Evolutionary conservation across 2,329 filamentous ascomycete genomes (phyloP), one percentile per base, ranked within the genome.

Genomic region (Chrysoporthe deuterocubensis): DNA sequence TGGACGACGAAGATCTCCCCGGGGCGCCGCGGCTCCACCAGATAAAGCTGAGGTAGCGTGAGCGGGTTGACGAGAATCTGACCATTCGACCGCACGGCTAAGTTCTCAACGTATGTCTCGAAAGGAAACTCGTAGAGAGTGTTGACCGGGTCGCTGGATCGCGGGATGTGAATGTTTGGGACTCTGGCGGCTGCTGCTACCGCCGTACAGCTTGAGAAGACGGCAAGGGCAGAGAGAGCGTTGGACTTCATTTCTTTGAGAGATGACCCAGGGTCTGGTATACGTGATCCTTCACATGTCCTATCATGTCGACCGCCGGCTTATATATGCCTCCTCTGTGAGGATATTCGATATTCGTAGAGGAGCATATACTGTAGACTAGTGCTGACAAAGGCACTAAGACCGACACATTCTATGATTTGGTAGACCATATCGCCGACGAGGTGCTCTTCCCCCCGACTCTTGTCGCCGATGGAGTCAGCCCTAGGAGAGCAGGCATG

Each of bases 51-150:
- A 8, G 78, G 73, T 26, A 63, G 60, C 52, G 75, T 74, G 11
- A 80, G 66, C 4, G 75, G 68, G 16, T 74, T 71, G n/a, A 77
- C 74, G 42, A 81, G 74, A n/a, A 81, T 69, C 37, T 77, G 73
- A 16, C 77, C 78, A 58, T 79, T 79, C n/a, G 73, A 62, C 26
- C 75, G 77, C 3, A 78, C 67, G 9, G 74, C 76, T 34, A 81
- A 71, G 64, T 81, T 81, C 68, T 81, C 80, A 44, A 62, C 67
- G 62, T 65, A 69, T 14, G 67, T 70, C 8, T 63, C 48, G 18
- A 59, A 56, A 11, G 69, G 69, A 43, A 69, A 70, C 16, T 70
- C 59, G 48, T 64, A 68, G 40, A 70, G 32, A 5, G 56, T 66
- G 32, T 26, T 56, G 34, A 66, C 50, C 0, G 46, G 40, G 8